Base-by-base conservation (phyloP, 208 protist species). In the Leishmania tarentolae region DNA sequence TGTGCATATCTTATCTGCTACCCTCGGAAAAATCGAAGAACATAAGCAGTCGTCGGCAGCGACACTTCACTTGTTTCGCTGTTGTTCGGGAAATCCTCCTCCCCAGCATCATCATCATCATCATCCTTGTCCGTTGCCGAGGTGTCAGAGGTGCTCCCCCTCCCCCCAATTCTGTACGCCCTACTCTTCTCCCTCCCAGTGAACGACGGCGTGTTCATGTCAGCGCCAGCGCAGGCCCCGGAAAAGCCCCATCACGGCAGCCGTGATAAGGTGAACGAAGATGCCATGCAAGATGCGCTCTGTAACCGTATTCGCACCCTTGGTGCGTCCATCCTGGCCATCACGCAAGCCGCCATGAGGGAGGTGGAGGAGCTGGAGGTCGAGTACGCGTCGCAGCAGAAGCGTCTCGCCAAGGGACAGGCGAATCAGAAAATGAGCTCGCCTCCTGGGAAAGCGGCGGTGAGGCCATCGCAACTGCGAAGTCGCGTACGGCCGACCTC, bases 271-370 rank as follows among this genome's bases (percentile, higher is more conserved):
- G 35, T 42, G 44, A 75, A 69, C 13, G 21, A 53, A 13, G 65
- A 44, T 35, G 78, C 66, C 59, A 61, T 75, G 44, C 85, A 81
- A 1, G 85, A 89, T 17, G 88, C 85, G 40, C 75, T 92, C 68
- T 86, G 85, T 50, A 78, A 57, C 35, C 88, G 88, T 70, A 92
- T 92, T 75, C 82, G 84, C 21, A 76, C 73, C 15, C 83, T 92
- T 7, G 86, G 86, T 5, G 68, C 40, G 17, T 75, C 87, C 9
- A 89, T 92, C 46, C 52, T 90, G 11, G 65, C 31, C 1, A 92
- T 89, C 46, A 84, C 84, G n/a, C 70, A 77, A 15, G 17, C 76
- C n/a, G 78, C 82, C 3, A 3, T 81, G 9, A 19, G 68, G 61
- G 72, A 86, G 19, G 83, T 86, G 15, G 73, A 72, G 42, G 47